Base-by-base conservation (phyloP, 1,284 basidiomycete genomes). In the Cryptococcus sp. region DNA sequence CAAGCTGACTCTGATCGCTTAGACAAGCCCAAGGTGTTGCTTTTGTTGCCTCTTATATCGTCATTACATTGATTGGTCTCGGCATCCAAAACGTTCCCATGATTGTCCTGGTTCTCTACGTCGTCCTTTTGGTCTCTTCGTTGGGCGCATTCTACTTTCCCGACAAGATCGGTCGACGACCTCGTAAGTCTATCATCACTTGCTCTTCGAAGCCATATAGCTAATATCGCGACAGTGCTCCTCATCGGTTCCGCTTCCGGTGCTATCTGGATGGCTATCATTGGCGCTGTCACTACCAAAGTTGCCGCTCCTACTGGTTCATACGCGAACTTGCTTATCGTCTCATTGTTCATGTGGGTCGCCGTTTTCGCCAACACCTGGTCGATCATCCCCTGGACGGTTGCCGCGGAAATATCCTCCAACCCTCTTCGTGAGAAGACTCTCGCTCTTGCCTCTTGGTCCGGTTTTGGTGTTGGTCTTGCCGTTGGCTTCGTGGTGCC, bases 101-200 rank as follows among this genome's bases (percentile, higher is more conserved):
- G 48, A 61, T 66, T n/a, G 52, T 66, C 35, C 30, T 66, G 25
- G 60, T 62, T 22, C 41, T 60, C n/a, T 64, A 62, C 55, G 47
- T 52, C 20, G 58, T 65, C 8, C 43, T 62, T 23, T 41, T 62
- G 22, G 52, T 59, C 23, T 41, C 57, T 19, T 55, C 57, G 10
- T 47, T 58, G 27, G 60, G 53, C 43, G 57, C 54, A 17, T 60
- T 60, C 39, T 61, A 57, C 52, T 39, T 59, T 11, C 63, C 57
- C 16, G 63, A 65, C 52, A 51, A 45, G 45, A 15, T 64, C 52
- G 62, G 62, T 38, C 62, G 62, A 43, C 55, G 62, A 53, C 45
- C 56, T 39, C 22, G 30, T 35, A 35, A 35, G 30, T 35, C 30
- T 10, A 35, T 25, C 25, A 25, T 25, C 25, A 25, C 25, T 25